Evolutionary conservation across 2,329 filamentous ascomycete species (phyloP).

Genomic region (Colletotrichum higginsianum): DNA sequence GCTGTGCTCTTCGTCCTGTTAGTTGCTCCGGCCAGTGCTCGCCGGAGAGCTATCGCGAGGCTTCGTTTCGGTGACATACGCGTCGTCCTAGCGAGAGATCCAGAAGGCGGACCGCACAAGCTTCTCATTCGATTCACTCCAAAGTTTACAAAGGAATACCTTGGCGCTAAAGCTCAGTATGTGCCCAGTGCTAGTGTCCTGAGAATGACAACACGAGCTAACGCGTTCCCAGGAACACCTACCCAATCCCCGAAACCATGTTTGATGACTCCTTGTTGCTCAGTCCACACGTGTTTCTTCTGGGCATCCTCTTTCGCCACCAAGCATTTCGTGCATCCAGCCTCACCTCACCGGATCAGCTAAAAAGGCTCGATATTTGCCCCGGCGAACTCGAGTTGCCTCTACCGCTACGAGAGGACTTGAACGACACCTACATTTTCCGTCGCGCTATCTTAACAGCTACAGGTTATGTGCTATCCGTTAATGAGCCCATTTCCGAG

Average conservation of each 20-base stretch:
- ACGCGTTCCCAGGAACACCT: background rate
- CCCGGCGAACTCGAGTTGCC: slow-evolving; percentile 1
- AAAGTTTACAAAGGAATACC: slow-evolving; percentile 10
- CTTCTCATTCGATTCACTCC: background rate
- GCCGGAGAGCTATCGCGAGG: background rate
- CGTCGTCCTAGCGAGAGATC: background rate
- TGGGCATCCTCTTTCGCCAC: slow-evolving; percentile 13
- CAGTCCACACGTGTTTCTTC: background rate
- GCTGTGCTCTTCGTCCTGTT: background rate
- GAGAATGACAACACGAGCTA: background rate
- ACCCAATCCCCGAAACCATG: background rate
- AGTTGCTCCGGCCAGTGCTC: background rate
- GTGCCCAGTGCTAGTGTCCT: background rate
- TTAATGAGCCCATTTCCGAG: background rate
- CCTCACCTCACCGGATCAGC: slow-evolving; percentile 7
- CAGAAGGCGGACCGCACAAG: background rate
- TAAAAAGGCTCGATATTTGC: slow-evolving; percentile 13
- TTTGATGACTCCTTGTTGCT: slow-evolving; percentile 8
- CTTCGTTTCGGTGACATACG: background rate
- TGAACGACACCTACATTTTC: slow-evolving; percentile 11
- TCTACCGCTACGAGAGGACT: slow-evolving; percentile 7
- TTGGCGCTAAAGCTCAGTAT: slow-evolving; percentile 12
- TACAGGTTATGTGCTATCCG: background rate
- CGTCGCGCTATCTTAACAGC: slow-evolving; percentile 49
- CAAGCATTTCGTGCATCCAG: background rate